Percentiles rank a stretch among this genome's conserved stretches.
Conservation (phyloP, 1,284 basidiomycete genomes). For the Gymnopus androsaceus region DNA sequence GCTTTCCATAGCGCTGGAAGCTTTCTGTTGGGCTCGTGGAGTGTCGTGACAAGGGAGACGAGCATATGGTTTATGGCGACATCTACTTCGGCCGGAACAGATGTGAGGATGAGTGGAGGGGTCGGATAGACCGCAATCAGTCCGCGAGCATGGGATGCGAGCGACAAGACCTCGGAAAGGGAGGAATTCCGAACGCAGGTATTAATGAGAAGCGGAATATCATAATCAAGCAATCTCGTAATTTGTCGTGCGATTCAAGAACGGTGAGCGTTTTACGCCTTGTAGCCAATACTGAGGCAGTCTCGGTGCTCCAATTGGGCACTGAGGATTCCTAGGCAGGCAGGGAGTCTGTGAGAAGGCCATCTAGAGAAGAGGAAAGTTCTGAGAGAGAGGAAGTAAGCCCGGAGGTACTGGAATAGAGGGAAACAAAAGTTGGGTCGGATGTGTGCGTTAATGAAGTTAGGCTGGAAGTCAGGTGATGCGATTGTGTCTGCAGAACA, state of each 20-base stretch:
- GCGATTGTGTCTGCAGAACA: conserved; percentile 75
- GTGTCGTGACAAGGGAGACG: conserved; percentile 72
- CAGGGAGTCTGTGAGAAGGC: conserved; percentile 65
- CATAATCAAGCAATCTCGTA: conserved; percentile 88
- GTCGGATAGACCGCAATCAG: conserved; percentile 29
- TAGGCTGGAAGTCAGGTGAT: conserved; percentile 83
- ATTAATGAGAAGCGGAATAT: conserved; percentile 87
- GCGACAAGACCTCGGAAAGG: conserved; percentile 87
- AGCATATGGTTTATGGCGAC: conserved; percentile 75
- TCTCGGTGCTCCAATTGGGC: conserved; percentile 54
- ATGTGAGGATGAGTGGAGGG: conserved; percentile 50
- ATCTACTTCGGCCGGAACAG: conserved; percentile 75
- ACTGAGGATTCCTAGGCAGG: conserved; percentile 74
- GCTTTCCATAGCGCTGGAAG: conserved; percentile 89
- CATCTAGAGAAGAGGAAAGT: conserved; percentile 67
- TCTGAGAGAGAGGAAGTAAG: conserved; percentile 65
- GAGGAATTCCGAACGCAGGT: conserved; percentile 90
- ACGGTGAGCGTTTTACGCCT: conserved; percentile 78
- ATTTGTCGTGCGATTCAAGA: conserved; percentile 87
- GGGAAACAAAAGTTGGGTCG: conserved; percentile 84
- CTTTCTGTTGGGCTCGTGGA: conserved; percentile 79
- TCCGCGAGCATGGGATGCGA: conserved; percentile 66
- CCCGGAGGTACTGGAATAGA: conserved; percentile 73
- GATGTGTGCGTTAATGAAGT: conserved; percentile 87
- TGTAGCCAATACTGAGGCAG: conserved; percentile 47